Evolutionary conservation across 371 early-diverging fungal genomes (phyloP), one percentile per base, ranked within the genome.

Genomic region (Mucor lusitanicus): DNA sequence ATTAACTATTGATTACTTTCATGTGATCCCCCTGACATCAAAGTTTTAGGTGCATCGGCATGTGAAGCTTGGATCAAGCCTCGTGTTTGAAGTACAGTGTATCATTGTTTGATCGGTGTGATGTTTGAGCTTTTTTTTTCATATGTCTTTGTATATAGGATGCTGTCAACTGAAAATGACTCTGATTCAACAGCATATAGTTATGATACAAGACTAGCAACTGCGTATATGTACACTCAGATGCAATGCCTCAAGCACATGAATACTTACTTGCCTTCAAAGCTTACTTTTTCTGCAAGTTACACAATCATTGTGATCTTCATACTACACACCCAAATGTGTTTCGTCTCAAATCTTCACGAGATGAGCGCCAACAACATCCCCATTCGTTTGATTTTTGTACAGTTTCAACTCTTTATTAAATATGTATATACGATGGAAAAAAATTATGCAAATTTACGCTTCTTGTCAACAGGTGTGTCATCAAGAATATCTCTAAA

Each of bases 401-500:
- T 55, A 55, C 32, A 55, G 55, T 55, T 55, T 55, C 17, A 37
- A 37, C 12, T 37, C 30, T 55, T 55, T 55, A 53, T 55, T 50
- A 32, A 30, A 30, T 30, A 55, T 27, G 53, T 53, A 53, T 25
- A 37, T 12, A 37, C 37, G 25, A 53, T 27, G 21, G 56, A 48
- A 48, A 48, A 57, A 35, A 58, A 58, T 67, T 61, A 61, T 61
- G 61, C 61, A 28, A 67, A 67, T 61, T 67, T 67, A 61, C 61
- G 67, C 40, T 61, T 67, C 58, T 67, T 67, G 23, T 61, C 62
- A 30, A 67, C 46, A 67, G 61, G 67, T 32, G 67, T 61, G 9
- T 87, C 89, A 17, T 79, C 89, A 19, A 88, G 70, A 71, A 92
- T 86, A 69, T 94, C 93, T 71, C 84, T 86, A 73, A 92, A 92